Base-by-base conservation (phyloP, 2,329 filamentous ascomycete species). In the Alternaria burnsii region DNA sequence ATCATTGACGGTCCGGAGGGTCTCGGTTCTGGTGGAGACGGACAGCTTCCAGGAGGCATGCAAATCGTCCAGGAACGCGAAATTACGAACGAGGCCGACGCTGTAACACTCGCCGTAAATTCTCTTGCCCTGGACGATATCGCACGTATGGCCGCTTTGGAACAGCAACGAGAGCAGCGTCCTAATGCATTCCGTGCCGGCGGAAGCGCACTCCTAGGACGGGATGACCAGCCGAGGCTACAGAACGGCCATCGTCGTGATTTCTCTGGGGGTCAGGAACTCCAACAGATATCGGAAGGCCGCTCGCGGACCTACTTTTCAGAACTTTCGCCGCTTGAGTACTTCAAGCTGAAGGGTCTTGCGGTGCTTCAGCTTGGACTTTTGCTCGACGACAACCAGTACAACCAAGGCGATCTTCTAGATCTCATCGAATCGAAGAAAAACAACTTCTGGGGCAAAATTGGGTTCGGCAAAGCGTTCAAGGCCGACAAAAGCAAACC, bases 391-490 rank as follows among this genome's bases (percentile, higher is more conserved):
- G 93, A 97, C 69, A 88, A 89, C 4, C 89, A 97, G 70, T 98
- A 98, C 79, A 91, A 90, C n/a, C 86, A 98, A 59, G 95, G 98
- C 67, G 95, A 99, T 74, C 84, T 99, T 2, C 86, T 98, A 14
- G 89, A 92, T 62, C 88, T 99, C 51, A 98, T 99, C 63, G 95
- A 99, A 79, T 93, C 92, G 3, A 90, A 92, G 73, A 96, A 97
- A 63, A 89, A 92, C 24, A 98, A 92, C 0, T 97, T 99, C 80
- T 99, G 95, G 95, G 95, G 94, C 78, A 97, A 97, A 71, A 94
- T 99, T 65, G 94, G 94, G 67, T 93, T 99, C 66, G 94, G 94
- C 64, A 97, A 97, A 76, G 94, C 94, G 70, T 61, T 61, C 42
- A 61, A 61, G 32, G 58, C 54, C 12, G 58, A 61, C 54, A 91